Evolutionary conservation across 1,284 basidiomycete genomes (phyloP).

Genomic region (Microbotryum lychnidis-dioicae): DNA sequence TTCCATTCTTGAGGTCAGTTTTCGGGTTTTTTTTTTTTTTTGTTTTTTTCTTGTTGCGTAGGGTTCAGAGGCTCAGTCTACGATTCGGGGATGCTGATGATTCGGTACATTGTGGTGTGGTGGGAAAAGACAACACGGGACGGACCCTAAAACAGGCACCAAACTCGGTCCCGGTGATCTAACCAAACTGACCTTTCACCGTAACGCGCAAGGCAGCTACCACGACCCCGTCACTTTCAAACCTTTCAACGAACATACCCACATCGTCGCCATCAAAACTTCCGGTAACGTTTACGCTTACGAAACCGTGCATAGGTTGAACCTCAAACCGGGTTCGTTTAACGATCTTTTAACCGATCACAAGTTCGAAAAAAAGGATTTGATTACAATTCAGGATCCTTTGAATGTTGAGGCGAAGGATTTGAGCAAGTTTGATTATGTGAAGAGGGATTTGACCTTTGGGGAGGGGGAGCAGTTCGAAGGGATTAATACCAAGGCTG

Average conservation of each 20-base stretch:
- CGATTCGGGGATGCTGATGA: too few species aligned
- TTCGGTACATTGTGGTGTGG: too few species aligned
- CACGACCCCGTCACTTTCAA: conserved; percentile 44
- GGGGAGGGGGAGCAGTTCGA: conserved; percentile 2
- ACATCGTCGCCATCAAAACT: conserved; percentile 42
- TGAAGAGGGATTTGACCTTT: conserved; percentile 37
- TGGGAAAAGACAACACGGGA: conserved; percentile 17
- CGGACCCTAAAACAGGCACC: conserved; percentile 74
- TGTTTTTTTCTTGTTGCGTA: too few species aligned
- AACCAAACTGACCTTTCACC: conserved; percentile 77
- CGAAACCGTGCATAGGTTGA: conserved; percentile 54
- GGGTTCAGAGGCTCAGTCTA: too few species aligned
- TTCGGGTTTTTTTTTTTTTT: too few species aligned
- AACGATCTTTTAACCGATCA: conserved; percentile 78
- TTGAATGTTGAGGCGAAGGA: conserved; percentile 37
- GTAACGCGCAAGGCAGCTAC: conserved; percentile 37
- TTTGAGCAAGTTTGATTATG: conserved; percentile 36
- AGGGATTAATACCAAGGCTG: not conserved
- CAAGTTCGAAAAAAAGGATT: conserved; percentile 73
- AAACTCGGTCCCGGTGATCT: conserved; percentile 68
- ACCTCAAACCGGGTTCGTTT: conserved; percentile 61
- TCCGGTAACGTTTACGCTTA: conserved; percentile 79
- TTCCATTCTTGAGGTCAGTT: conserved; percentile 7
- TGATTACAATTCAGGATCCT: conserved; percentile 59
- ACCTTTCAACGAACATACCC: conserved; percentile 47